Conservation (phyloP, 2,329 filamentous ascomycete genomes). For the Fusarium oligoseptatum region DNA sequence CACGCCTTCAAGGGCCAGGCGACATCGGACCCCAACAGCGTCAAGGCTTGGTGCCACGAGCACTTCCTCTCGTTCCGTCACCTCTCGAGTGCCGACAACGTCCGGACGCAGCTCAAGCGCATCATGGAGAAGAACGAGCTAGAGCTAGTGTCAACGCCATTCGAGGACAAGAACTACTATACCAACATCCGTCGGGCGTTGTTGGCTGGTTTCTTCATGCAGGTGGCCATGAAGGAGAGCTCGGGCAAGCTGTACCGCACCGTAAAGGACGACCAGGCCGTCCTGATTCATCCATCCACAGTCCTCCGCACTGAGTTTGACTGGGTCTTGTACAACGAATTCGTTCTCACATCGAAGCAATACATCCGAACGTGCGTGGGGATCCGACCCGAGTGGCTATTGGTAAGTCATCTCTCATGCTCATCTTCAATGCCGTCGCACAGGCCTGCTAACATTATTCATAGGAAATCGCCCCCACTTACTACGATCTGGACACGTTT, state of each 20-base stretch:
- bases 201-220: constrained; percentile 98
- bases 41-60: constrained; percentile 95
- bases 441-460: constrained; percentile 25
- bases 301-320: constrained; percentile 90
- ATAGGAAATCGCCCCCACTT: constrained; percentile 91
- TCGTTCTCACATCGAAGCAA: constrained; percentile 97
- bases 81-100: constrained; percentile 92
- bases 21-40: constrained; percentile 71
- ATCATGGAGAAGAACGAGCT: constrained; percentile 96
- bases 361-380: constrained; percentile 95
- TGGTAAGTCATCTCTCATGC: constrained; percentile 68
- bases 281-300: constrained; percentile 93
- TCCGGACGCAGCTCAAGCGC: constrained; percentile 89
- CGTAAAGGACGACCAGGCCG: constrained; percentile 95
- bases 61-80: constrained; percentile 94
- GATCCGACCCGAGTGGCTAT: constrained; percentile 92
- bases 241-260: constrained; percentile 93
- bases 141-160: constrained; percentile 88
- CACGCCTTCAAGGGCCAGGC: constrained; percentile 90
- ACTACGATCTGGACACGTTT: constrained; percentile 89
- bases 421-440: neutral
- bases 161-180: constrained; percentile 97
- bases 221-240: constrained; percentile 93
- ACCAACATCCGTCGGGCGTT: constrained; percentile 95
- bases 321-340: constrained; percentile 99